Conservation (phyloP, 148 eudicot genomes). For the Dysphania ambrosioides region DNA sequence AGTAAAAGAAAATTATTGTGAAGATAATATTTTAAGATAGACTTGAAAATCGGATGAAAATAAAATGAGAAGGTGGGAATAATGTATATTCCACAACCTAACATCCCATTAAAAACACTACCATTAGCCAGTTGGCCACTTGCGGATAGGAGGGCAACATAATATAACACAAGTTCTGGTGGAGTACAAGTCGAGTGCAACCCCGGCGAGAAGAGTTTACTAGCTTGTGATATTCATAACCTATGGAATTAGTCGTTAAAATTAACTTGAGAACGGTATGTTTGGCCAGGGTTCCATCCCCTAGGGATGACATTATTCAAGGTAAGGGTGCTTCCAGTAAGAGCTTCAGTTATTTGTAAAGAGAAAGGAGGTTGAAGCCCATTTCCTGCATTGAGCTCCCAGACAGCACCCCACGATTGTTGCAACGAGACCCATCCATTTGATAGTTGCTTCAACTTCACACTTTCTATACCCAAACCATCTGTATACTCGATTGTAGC, state of each 20-base stretch:
- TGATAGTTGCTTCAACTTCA: constrained; percentile 36
- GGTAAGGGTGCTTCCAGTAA: constrained; percentile 32
- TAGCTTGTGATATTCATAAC: neutral
- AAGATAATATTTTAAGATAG: too few relatives aligned
- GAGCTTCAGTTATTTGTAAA: constrained; percentile 35
- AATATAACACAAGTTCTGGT: neutral
- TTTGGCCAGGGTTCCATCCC: constrained; percentile 49
- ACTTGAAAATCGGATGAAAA: too few relatives aligned
- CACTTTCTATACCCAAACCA: constrained; percentile 45
- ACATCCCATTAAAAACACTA: neutral
- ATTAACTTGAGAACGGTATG: constrained; percentile 58
- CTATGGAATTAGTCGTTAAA: constrained; percentile 19
- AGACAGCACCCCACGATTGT: constrained; percentile 52
- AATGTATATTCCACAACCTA: constrained; percentile 4
- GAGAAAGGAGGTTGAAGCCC: constrained; percentile 49
- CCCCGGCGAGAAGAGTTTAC: neutral
- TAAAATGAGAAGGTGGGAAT: neutral
- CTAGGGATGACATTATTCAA: constrained; percentile 52
- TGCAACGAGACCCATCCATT: constrained; percentile 41
- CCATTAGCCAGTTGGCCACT: neutral
- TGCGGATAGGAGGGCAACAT: neutral
- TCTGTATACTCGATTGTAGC: constrained; percentile 37
- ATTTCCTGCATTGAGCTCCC: constrained; percentile 36
- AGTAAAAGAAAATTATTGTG: too few relatives aligned
- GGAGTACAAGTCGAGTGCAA: neutral